These are phyloP conservation scores for Ceratocystis colombiana DNA, from an alignment of 2,329 filamentous ascomycete species.

Conservation along the genomic window DNA sequence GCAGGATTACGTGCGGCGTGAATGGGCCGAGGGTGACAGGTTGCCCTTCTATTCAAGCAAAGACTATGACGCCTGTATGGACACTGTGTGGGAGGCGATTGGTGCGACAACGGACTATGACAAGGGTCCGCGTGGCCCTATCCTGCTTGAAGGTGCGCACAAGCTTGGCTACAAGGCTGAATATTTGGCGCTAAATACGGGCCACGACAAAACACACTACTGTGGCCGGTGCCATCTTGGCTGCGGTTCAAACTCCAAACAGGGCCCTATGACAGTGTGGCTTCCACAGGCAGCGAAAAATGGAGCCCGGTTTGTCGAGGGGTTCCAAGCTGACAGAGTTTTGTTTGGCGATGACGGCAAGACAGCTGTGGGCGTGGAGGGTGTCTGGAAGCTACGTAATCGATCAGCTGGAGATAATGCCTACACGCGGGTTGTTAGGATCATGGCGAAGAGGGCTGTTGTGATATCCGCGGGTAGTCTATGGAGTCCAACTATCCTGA, in stretches of 20 bases:
- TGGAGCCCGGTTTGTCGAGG: conserved; percentile 75
- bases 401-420: neutral
- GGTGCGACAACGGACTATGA: conserved; percentile 58
- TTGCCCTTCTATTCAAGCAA: conserved; percentile 63
- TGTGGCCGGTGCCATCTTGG: conserved; percentile 57
- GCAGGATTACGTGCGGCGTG: conserved; percentile 63
- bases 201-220: conserved; percentile 54
- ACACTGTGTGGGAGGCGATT: conserved; percentile 69
- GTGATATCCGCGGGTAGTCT: conserved; percentile 61
- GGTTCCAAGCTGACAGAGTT: conserved; percentile 61
- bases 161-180: conserved; percentile 63
- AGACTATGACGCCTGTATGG: conserved; percentile 67
- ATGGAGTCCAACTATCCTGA: conserved; percentile 64
- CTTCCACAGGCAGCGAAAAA: conserved; percentile 68
- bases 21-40: conserved; percentile 61
- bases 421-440: conserved; percentile 48
- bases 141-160: conserved; percentile 63
- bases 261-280: conserved; percentile 66
- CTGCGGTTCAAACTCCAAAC: conserved; percentile 60
- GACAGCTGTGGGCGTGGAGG: conserved; percentile 56
- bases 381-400: conserved; percentile 36
- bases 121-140: conserved; percentile 62
- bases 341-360: conserved; percentile 50
- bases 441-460: conserved; percentile 73
- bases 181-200: conserved; percentile 69